These are phyloP conservation scores for Escallonia herrerae DNA, from an alignment of 129 eudicot genomes.

Conservation along the genomic window DNA sequence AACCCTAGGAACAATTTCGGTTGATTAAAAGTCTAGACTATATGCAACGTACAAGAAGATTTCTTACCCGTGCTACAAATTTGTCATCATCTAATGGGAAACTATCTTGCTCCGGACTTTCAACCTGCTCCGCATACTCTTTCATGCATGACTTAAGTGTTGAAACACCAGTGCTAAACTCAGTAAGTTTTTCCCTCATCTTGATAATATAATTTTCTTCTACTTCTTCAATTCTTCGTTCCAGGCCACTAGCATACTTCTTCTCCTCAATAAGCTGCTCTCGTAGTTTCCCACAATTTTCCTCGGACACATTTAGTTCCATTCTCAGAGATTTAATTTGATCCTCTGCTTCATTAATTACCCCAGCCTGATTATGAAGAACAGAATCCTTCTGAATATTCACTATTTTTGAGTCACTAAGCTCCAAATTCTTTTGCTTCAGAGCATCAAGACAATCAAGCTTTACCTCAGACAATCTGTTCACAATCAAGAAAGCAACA, in stretches of 20 bases:
- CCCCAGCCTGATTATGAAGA: slow-evolving; percentile 30
- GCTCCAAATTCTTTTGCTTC: slow-evolving; percentile 33
- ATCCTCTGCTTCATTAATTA: slow-evolving; percentile 29
- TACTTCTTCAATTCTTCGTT: slow-evolving; percentile 28
- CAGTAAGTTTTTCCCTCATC: slow-evolving; percentile 28
- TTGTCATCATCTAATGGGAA: slow-evolving; percentile 1
- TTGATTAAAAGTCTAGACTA: slow-evolving; percentile 2
- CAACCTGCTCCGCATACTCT: slow-evolving; percentile 18
- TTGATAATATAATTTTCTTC: slow-evolving; percentile 28
- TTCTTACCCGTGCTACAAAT: slow-evolving; percentile 33
- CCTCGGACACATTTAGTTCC: slow-evolving; percentile 24
- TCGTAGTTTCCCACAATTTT: slow-evolving; percentile 13
- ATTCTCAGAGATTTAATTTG: slow-evolving; percentile 18
- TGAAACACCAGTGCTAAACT: slow-evolving; percentile 36
- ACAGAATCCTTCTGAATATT: slow-evolving; percentile 27
- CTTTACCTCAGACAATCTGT: slow-evolving; percentile 64
- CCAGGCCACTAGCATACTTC: slow-evolving; percentile 7
- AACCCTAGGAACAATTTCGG: not conserved
- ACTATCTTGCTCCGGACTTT: slow-evolving; percentile 10
- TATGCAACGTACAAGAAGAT: slow-evolving; percentile 2
- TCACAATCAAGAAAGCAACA: slow-evolving; percentile 65
- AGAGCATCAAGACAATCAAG: slow-evolving; percentile 30
- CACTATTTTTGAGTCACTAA: slow-evolving; percentile 24
- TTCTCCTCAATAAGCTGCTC: slow-evolving; percentile 27
- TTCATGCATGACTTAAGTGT: slow-evolving; percentile 24